Evolutionary conservation across 768 basidiomycete species (phyloP), one percentile per base, ranked within the genome.

Genomic region (Boletus insuetus): DNA sequence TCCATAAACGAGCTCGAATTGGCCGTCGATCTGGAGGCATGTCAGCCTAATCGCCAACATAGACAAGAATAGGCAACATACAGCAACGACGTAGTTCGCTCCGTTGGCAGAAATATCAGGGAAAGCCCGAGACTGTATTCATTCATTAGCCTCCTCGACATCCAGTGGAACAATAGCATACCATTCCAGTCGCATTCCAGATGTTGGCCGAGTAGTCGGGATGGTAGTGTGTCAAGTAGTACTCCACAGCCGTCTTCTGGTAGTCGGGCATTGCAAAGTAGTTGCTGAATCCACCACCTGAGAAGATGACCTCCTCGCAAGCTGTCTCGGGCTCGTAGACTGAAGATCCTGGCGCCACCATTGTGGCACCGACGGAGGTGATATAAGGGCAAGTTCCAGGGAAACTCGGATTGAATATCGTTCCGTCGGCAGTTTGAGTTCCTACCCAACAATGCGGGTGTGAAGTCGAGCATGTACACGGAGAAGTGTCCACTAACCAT

Each of bases 391-490:
- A 82, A 0, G 77, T 74, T 7, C 58, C 70, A 10, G 78, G 81
- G 74, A 77, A 82, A 5, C 67, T 62, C 12, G 85, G 84, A 50
- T 81, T 81, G 76, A 86, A 85, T 11, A 58, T 47, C 8, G 24
- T 76, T 22, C 82, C 83, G 53, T 74, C 72, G 38, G 78, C 73
- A 2, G 77, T 38, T 29, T 16, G 13, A 7, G 37, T 38, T 14
- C 37, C 37, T 38, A n/a, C 14, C 34, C 26, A 55, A 16, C 24
- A 24, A 50, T 6, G 9, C 13, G 6, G 37, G 14, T 34, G 41
- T 42, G 31, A 53, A 50, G 17, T 20, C 13, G 53, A 12, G 14
- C 19, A 44, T 2, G 31, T 6, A 12, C n/a, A 37, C 6, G 6
- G 26, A 32, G 19, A 10, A 9, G n/a, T 37, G 19, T 41, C 19